Evolutionary conservation across 2,329 filamentous ascomycete genomes (phyloP).

Genomic region (Fusarium nodosum): DNA sequence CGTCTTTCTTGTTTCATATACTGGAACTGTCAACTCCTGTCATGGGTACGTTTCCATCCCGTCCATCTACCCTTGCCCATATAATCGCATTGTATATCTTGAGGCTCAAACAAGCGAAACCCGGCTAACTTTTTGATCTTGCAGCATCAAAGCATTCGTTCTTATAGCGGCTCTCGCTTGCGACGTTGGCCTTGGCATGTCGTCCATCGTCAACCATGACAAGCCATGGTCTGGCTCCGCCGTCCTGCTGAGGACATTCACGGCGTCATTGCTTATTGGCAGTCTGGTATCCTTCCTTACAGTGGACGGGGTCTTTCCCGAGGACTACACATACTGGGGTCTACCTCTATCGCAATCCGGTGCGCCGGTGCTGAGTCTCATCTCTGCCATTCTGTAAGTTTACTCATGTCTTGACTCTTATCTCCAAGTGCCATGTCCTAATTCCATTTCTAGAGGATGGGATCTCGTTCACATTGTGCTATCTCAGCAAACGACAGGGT

Average conservation of each 20-base stretch:
- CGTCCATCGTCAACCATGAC: constrained; percentile 52
- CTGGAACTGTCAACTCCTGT: constrained; percentile 36
- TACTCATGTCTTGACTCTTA: neutral
- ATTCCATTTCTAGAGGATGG: constrained; percentile 39
- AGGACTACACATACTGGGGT: constrained; percentile 56
- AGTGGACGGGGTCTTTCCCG: constrained; percentile 55
- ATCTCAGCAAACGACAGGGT: constrained; percentile 40
- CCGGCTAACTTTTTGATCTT: constrained; percentile 12
- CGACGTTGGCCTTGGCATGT: constrained; percentile 56
- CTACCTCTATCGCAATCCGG: constrained; percentile 50
- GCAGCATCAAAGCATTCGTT: constrained; percentile 48
- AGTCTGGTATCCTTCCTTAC: constrained; percentile 55
- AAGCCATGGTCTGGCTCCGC: constrained; percentile 52
- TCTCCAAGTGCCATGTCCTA: constrained; percentile 6
- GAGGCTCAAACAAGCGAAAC: neutral
- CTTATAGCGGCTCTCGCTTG: constrained; percentile 52
- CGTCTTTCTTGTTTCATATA: constrained; percentile 51
- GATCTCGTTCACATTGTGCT: constrained; percentile 44
- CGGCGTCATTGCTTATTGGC: constrained; percentile 54
- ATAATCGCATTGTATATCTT: neutral
- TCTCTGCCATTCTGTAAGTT: constrained; percentile 55
- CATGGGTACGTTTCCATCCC: constrained; percentile 39
- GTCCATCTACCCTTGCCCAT: neutral
- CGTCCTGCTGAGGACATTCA: constrained; percentile 51
- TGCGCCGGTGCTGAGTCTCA: constrained; percentile 54